These are phyloP conservation scores for Yamadazyma paraphyllophila DNA, from an alignment of 805 yeast genomes.

Conservation along the genomic window DNA sequence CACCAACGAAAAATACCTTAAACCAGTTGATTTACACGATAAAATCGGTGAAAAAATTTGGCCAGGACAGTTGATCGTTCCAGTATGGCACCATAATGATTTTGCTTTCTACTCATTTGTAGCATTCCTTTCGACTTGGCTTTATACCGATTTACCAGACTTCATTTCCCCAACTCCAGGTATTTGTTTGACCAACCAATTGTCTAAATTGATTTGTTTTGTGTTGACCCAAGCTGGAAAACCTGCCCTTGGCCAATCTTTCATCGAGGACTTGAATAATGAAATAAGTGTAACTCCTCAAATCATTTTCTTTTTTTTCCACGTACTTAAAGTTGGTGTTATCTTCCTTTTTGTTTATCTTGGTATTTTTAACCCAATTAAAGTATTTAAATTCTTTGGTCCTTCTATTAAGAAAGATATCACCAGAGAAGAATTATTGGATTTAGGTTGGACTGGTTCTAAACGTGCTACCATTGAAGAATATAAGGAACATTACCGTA, in stretches of 20 bases:
- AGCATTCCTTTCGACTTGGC: constrained; percentile 59
- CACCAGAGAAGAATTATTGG: constrained; percentile 54
- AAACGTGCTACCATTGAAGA: constrained; percentile 68
- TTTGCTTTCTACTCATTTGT: constrained; percentile 41
- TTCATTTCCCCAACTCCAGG: constrained; percentile 91
- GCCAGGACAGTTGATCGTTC: constrained; percentile 89
- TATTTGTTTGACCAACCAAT: constrained; percentile 66
- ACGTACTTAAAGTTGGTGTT: constrained; percentile 56
- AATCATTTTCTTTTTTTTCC: constrained; percentile 68
- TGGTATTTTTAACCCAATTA: constrained; percentile 77
- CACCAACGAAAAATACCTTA: constrained; percentile 40
- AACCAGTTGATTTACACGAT: constrained; percentile 45
- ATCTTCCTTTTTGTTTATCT: constrained; percentile 58
- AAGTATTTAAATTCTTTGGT: constrained; percentile 31
- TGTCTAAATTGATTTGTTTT: constrained; percentile 25
- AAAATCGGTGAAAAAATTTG: constrained; percentile 60
- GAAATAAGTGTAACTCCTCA: constrained; percentile 49
- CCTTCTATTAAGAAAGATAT: constrained; percentile 29
- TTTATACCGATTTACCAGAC: constrained; percentile 92
- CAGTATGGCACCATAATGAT: constrained; percentile 58
- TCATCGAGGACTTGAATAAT: constrained; percentile 48
- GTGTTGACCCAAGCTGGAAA: constrained; percentile 35
- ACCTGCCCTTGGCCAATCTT: constrained; percentile 41
- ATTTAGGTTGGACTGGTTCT: constrained; percentile 94
- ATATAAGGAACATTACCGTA: constrained; percentile 68